Evolutionary conservation across 1,139 yeast genomes (phyloP).

Genomic region (Kurtzmaniella quercitrusa): DNA sequence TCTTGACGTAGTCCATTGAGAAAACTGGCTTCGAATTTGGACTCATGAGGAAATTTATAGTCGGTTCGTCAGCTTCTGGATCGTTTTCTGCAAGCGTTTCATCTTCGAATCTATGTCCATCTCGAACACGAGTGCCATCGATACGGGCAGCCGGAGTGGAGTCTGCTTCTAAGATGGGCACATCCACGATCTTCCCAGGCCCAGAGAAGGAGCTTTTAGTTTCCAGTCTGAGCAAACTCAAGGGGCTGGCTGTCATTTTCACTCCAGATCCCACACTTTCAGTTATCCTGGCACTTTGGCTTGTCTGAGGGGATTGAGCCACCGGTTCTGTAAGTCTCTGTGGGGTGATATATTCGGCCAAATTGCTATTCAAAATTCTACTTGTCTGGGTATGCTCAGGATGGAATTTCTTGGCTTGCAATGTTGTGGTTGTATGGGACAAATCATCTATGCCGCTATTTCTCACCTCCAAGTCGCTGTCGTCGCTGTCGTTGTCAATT

Average conservation of each 20-base stretch:
- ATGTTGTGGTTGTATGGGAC: constrained; percentile 6
- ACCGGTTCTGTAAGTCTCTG: constrained; percentile 40
- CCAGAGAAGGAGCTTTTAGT: background rate
- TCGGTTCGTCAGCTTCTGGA: constrained; percentile 20
- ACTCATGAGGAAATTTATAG: constrained; percentile 28
- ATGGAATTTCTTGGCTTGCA: constrained; percentile 9
- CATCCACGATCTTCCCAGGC: background rate
- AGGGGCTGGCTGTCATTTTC: constrained; percentile 23
- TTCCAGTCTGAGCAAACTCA: constrained; percentile 13
- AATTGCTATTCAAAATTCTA: constrained; percentile 14
- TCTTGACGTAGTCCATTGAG: constrained; percentile 27
- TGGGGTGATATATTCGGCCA: constrained; percentile 32
- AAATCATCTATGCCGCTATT: constrained; percentile 15
- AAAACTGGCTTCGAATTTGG: constrained; percentile 37
- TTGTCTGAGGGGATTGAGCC: constrained; percentile 38
- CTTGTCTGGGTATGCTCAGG: constrained; percentile 17
- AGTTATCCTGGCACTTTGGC: constrained; percentile 26
- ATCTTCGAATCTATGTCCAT: no score
- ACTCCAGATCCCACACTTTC: constrained; percentile 6
- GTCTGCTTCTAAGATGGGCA: background rate
- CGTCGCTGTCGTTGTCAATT: constrained; percentile 22
- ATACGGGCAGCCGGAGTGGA: no score
- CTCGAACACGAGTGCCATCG: no score
- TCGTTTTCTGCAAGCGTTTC: constrained; percentile 6
- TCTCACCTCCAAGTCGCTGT: constrained; percentile 20